A percentile compares a stretch with the other conserved stretches of the same genome.
phyloP scores from a whole-genome alignment of 2,329 filamentous ascomycete genomes.

The Ceratocystis papillata region DNA sequence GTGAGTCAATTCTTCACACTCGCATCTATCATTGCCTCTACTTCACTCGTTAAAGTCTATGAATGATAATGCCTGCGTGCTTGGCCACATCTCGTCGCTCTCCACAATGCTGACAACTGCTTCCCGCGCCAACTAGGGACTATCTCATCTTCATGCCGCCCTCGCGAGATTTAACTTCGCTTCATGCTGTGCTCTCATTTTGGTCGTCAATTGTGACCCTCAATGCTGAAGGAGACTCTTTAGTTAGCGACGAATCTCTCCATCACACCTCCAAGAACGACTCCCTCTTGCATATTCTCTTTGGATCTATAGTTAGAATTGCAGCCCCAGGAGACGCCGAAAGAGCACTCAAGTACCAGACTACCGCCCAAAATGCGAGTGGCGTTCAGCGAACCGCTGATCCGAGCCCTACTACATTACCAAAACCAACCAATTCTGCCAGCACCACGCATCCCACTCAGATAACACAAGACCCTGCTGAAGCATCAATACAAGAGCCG shows the following conservation, averaged over 20 bases:
- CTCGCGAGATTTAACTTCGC: conserved; percentile 47
- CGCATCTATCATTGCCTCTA: too few relatives aligned
- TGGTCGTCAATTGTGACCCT: conserved; percentile 83
- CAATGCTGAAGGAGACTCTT: conserved; percentile 86
- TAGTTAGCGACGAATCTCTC: conserved; percentile 80
- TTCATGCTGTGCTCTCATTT: conserved; percentile 78
- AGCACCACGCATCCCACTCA: not conserved
- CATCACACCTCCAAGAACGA: conserved; percentile 84
- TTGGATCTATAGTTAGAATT: conserved; percentile 59
- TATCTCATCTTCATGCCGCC: conserved; percentile 84
- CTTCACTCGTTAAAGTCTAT: too few relatives aligned
- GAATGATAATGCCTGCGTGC: too few relatives aligned
- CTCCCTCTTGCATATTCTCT: conserved; percentile 60
- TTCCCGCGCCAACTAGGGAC: conserved; percentile 45
- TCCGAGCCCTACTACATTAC: not conserved
- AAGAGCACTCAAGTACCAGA: conserved; percentile 19
- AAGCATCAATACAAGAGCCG: not conserved
- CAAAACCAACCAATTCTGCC: not conserved
- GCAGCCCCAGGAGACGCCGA: conserved; percentile 23
- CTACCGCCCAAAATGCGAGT: conserved; percentile 1
- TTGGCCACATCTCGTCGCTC: too few relatives aligned
- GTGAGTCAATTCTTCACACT: conserved; percentile 44
- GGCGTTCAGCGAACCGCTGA: conserved; percentile 3
- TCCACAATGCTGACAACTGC: too few relatives aligned
- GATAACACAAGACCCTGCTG: not conserved